Evolutionary conservation across 305 asterid species (phyloP).

Genomic region (Withania somnifera): DNA sequence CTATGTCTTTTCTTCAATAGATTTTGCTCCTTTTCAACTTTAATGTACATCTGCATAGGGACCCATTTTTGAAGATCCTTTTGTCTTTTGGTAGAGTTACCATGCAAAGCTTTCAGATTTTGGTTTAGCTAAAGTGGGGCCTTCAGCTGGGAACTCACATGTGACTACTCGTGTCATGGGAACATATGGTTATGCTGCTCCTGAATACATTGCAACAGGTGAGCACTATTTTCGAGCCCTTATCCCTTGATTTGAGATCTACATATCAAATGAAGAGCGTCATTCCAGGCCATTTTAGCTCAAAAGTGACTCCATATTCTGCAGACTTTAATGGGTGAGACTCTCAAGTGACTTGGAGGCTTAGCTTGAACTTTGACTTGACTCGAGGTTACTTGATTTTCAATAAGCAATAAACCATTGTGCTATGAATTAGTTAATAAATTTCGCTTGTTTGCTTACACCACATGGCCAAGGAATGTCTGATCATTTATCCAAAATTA

Average conservation of each 20-base stretch:
- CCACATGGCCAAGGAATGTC: background rate
- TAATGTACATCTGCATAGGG: background rate
- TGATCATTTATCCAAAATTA: background rate
- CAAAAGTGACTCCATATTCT: background rate
- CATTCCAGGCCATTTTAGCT: background rate
- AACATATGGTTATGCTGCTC: conserved; percentile 87
- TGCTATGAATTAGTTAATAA: background rate
- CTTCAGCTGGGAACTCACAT: conserved; percentile 66
- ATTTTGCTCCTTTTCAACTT: background rate
- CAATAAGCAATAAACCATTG: background rate
- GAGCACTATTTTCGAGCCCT: conserved; percentile 1
- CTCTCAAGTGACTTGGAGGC: background rate
- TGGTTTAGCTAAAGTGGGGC: conserved; percentile 87
- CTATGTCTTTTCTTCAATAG: background rate
- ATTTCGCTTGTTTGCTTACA: background rate
- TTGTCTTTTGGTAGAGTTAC: conserved; percentile 39
- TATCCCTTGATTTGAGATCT: background rate
- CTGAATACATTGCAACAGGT: conserved; percentile 92
- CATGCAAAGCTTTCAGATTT: conserved; percentile 86
- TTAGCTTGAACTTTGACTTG: background rate
- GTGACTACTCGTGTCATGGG: conserved; percentile 94
- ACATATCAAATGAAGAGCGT: background rate
- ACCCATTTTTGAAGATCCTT: background rate
- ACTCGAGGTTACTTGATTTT: background rate
- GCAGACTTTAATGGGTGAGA: background rate